These are phyloP conservation scores for Podospora bellae-mahoneyi DNA, from an alignment of 495 filamentous ascomycete genomes.

Conservation along the genomic window DNA sequence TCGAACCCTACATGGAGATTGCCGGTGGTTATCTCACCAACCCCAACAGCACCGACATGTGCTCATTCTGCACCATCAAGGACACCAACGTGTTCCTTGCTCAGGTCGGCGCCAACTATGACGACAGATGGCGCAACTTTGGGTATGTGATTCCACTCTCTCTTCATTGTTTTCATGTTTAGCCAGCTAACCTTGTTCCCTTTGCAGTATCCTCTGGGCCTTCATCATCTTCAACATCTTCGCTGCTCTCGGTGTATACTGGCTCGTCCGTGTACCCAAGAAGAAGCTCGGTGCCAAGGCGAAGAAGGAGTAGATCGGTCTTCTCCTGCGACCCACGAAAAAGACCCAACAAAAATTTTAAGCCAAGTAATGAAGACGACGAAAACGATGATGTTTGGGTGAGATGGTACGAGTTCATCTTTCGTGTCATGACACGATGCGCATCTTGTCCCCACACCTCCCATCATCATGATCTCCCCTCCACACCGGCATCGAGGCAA, in stretches of 20 bases:
- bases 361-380: neutral
- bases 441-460: neutral
- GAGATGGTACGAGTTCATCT: neutral
- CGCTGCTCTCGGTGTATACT: slow-evolving; percentile 73
- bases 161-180: neutral
- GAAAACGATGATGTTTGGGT: neutral
- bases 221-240: slow-evolving; percentile 76
- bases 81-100: slow-evolving; percentile 63
- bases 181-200: slow-evolving; percentile 20
- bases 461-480: neutral
- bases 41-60: slow-evolving; percentile 49
- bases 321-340: neutral
- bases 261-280: slow-evolving; percentile 75
- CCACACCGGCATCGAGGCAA: neutral
- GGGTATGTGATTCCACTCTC: slow-evolving; percentile 39
- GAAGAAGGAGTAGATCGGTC: slow-evolving; percentile 27
- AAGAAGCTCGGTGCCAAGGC: slow-evolving; percentile 36
- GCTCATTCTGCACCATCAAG: slow-evolving; percentile 57
- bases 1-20: slow-evolving; percentile 47
- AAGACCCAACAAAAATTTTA: neutral
- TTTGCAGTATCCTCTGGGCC: slow-evolving; percentile 51
- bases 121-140: slow-evolving; percentile 66
- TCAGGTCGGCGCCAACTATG: slow-evolving; percentile 47
- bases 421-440: neutral
- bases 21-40: slow-evolving; percentile 55